Evolutionary conservation across 1,284 basidiomycete genomes (phyloP).

Genomic region (Stereum hirsutum): DNA sequence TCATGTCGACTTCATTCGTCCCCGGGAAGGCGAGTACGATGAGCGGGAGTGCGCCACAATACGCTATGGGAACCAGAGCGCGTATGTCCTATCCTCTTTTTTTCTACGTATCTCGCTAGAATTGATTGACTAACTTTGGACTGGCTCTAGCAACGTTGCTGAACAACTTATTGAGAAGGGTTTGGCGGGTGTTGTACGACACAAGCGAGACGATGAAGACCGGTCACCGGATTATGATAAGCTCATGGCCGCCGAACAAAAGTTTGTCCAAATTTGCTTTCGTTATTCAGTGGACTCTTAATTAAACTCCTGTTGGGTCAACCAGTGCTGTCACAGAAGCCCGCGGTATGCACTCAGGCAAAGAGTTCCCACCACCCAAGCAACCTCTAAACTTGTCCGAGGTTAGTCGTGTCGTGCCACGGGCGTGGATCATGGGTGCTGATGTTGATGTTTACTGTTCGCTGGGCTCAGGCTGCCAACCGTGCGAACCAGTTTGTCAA

Average conservation of each 20-base stretch:
- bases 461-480: slow-evolving; percentile 53
- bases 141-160: slow-evolving; percentile 70
- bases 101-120: too few species aligned
- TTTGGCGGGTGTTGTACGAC: slow-evolving; percentile 82
- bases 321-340: slow-evolving; percentile 68
- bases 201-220: slow-evolving; percentile 92
- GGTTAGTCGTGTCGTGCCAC: slow-evolving; percentile 26
- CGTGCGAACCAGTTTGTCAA: slow-evolving; percentile 84
- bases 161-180: slow-evolving; percentile 93
- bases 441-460: slow-evolving; percentile 7
- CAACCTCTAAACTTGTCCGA: slow-evolving; percentile 83
- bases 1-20: slow-evolving; percentile 81
- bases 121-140: too few species aligned
- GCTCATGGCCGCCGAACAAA: slow-evolving; percentile 89
- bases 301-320: slow-evolving; percentile 2
- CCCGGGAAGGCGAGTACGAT: slow-evolving; percentile 89
- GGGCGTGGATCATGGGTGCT: too few species aligned
- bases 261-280: slow-evolving; percentile 34
- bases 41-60: slow-evolving; percentile 89
- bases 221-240: slow-evolving; percentile 92
- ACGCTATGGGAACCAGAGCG: slow-evolving; percentile 71
- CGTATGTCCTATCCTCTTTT: too few species aligned
- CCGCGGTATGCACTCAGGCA: slow-evolving; percentile 91
- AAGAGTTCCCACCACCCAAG: slow-evolving; percentile 72
- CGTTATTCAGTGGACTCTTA: background rate